These are phyloP conservation scores for Vicia faba DNA, from an alignment of 306 rosid species.

Conservation along the genomic window DNA sequence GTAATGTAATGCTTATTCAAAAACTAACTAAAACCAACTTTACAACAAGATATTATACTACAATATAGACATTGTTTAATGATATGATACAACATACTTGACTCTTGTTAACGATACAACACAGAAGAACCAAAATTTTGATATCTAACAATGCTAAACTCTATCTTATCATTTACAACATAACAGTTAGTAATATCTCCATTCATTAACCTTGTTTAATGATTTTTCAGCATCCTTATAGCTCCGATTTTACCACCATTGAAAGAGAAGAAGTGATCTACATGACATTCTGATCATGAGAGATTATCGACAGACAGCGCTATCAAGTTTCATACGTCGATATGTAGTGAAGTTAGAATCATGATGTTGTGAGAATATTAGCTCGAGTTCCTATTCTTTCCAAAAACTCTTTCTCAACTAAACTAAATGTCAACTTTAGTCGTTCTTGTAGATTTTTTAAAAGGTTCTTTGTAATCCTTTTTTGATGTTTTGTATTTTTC, in stretches of 20 bases:
- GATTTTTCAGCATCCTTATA: conserved; percentile 14
- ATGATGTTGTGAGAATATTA: conserved; percentile 13
- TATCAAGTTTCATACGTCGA: conserved; percentile 12
- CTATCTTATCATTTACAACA: conserved; percentile 33
- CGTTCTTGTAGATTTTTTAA: conserved; percentile 60
- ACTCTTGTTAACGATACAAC: conserved; percentile 22
- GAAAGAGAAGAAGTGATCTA: conserved; percentile 12
- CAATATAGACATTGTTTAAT: too few species aligned
- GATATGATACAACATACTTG: conserved; percentile 12
- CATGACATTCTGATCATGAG: background rate
- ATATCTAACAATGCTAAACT: conserved; percentile 21
- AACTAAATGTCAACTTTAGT: conserved; percentile 48
- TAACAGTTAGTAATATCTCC: conserved; percentile 31
- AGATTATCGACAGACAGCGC: background rate
- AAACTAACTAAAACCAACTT: too few species aligned
- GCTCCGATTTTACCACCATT: conserved; percentile 14
- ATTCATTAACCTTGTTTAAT: conserved; percentile 25
- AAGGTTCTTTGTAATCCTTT: conserved; percentile 75
- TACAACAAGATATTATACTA: too few species aligned
- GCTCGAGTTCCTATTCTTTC: conserved; percentile 35
- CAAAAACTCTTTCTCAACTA: conserved; percentile 71
- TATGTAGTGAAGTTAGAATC: background rate
- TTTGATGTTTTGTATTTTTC: conserved; percentile 77
- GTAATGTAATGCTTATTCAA: too few species aligned
- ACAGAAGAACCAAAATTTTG: conserved; percentile 16